phyloP scores from a whole-genome alignment of 371 early-diverging fungal species.

The Ordospora colligata region DNA sequence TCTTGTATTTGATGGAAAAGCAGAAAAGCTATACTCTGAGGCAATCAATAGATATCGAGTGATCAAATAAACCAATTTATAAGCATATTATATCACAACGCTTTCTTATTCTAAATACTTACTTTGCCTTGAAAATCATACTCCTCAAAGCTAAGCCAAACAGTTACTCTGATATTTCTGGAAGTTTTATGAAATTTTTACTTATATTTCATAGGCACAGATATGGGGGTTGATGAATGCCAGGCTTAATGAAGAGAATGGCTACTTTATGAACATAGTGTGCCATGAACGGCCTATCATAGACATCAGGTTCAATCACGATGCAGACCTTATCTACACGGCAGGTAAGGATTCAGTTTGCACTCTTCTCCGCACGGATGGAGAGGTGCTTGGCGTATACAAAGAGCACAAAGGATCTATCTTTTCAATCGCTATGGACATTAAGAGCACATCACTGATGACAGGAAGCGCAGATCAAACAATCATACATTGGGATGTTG shows the following conservation, averaged over 20 bases:
- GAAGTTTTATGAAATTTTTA: not conserved
- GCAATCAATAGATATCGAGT: constrained; percentile 12
- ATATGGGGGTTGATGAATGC: constrained; percentile 1
- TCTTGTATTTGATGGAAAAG: constrained; percentile 75
- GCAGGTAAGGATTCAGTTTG: constrained; percentile 82
- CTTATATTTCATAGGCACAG: not conserved
- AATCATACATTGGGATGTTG: constrained; percentile 81
- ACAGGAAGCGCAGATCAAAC: constrained; percentile 89
- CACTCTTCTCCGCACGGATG: constrained; percentile 87
- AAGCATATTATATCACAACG: not conserved
- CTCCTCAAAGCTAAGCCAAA: not conserved
- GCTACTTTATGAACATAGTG: constrained; percentile 2
- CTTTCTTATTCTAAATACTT: not conserved
- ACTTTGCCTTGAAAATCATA: not conserved
- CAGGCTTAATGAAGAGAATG: not conserved
- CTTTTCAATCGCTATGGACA: constrained; percentile 68
- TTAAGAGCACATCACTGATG: constrained; percentile 65
- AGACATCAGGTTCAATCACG: constrained; percentile 89
- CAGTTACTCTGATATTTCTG: not conserved
- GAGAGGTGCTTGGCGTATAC: constrained; percentile 87
- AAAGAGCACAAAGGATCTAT: constrained; percentile 84
- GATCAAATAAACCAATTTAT: not conserved
- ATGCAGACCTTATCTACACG: constrained; percentile 93
- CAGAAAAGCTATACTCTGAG: constrained; percentile 63
- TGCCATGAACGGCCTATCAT: constrained; percentile 85